Base-by-base conservation (phyloP, 371 early-diverging fungal genomes). In the Apophysomyces variabilis region DNA sequence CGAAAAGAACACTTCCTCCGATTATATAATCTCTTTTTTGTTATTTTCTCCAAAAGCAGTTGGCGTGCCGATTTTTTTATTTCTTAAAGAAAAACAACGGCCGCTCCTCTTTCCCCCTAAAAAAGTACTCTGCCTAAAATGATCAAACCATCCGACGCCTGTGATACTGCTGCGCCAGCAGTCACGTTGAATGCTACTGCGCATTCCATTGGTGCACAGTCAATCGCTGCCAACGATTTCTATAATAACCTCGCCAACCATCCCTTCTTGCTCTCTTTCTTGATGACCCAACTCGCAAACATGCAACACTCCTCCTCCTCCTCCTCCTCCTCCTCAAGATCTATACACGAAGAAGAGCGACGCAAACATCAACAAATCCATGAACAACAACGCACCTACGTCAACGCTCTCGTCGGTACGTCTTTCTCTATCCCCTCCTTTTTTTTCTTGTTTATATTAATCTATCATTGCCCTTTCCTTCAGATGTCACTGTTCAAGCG, bases 401-500 rank as follows among this genome's bases (percentile, higher is more conserved):
- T 77, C 14, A 73, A 71, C 54, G 66, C 70, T 14, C 66, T 77
- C 44, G 78, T 77, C 65, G 78, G 77, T 77, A 74, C 67, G 69
- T 57, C 32, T 45, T 7, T 41, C n/a, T 18, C 11, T 57, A 7
- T 5, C 18, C 13, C 26, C 7, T 9, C 32, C 37, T 7, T 12
- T 56, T 32, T n/a, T 8, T 21, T 7, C 32, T 38, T 37, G 44
- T 37, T 16, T 37, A 32, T 58, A 39, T 46, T 32, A 3, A 35
- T 13, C 21, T 26, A 3, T 46, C 37, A 44, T 60, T 26, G 56
- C 47, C 47, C 5, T 58, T 59, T 59, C n/a, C 58, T 35, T 14
- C 65, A 85, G 87, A 83, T 62, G 74, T 84, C 16, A 82, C 86
- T 8, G 78, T 85, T 16, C 75, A 84, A 66, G 84, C 83, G 7